Evolutionary conservation across 148 eudicot genomes (phyloP).

Genomic region (Selenicereus undatus): DNA sequence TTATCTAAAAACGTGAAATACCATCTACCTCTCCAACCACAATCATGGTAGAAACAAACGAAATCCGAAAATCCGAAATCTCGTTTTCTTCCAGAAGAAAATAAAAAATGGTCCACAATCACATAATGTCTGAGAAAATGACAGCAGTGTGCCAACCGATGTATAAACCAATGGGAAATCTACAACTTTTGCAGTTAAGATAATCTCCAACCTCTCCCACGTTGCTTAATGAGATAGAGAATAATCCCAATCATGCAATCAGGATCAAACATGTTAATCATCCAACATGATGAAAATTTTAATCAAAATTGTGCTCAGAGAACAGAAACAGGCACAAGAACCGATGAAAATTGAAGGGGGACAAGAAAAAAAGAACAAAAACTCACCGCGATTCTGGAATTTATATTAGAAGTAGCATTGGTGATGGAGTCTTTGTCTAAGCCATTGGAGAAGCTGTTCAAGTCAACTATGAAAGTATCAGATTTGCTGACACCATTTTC

Average conservation of each 20-base stretch:
- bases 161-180: background rate
- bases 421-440: slow-evolving; percentile 35
- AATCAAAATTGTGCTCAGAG: background rate
- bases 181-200: background rate
- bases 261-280: background rate
- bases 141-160: background rate
- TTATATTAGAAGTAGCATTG: slow-evolving; percentile 15
- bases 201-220: background rate
- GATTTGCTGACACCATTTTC: slow-evolving; percentile 27
- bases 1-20: background rate
- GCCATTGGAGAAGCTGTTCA: slow-evolving; percentile 49
- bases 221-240: background rate
- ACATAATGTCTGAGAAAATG: background rate
- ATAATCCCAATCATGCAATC: background rate
- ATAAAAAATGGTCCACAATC: slow-evolving; percentile 3
- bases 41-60: background rate
- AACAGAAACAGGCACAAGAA: background rate
- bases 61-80: background rate
- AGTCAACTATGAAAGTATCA: slow-evolving; percentile 60
- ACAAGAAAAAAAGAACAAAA: background rate
- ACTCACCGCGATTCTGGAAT: slow-evolving; percentile 64
- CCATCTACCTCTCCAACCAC: background rate
- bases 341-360: background rate
- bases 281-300: background rate
- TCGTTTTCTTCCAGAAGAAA: background rate